Conservation (phyloP, 306 rosid genomes). For the Crataegus laevigata region DNA sequence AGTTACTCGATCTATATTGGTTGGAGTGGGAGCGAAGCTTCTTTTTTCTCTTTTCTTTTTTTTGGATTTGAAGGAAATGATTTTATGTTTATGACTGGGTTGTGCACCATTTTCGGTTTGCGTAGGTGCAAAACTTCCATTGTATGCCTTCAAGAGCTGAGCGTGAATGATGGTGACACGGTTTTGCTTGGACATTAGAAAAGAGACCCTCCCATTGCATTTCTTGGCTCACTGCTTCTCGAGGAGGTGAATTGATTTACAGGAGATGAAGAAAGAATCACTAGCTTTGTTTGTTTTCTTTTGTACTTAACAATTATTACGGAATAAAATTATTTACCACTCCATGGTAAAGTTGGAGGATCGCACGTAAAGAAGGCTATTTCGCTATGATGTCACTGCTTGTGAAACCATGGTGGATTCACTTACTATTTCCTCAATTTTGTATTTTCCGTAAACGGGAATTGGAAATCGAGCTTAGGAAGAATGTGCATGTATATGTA, state of each 20-base stretch:
- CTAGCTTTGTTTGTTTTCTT: background rate
- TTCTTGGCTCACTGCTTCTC: too few relatives aligned
- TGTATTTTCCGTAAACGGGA: background rate
- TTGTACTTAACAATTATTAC: too few relatives aligned
- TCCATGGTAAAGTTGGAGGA: conserved; percentile 69
- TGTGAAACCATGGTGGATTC: conserved; percentile 78
- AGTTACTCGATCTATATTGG: background rate
- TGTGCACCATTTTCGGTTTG: background rate
- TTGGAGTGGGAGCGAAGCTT: background rate
- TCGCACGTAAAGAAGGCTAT: conserved; percentile 81
- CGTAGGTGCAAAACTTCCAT: conserved; percentile 79
- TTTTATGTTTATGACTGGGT: background rate
- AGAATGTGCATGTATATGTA: too few relatives aligned
- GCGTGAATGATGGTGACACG: conserved; percentile 25
- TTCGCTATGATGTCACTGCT: conserved; percentile 89
- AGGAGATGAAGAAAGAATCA: conserved; percentile 7
- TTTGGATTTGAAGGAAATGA: background rate
- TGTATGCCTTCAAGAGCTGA: conserved; percentile 66
- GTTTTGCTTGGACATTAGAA: conserved; percentile 20
- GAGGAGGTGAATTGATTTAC: conserved; percentile 48
- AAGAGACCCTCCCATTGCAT: too few relatives aligned
- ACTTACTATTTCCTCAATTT: background rate
- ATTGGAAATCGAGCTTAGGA: background rate
- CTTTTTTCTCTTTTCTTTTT: background rate
- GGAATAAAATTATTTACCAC: too few relatives aligned